Evolutionary conservation across 768 basidiomycete species (phyloP), one percentile per base, ranked within the genome.

Genomic region (Suillus plorans): DNA sequence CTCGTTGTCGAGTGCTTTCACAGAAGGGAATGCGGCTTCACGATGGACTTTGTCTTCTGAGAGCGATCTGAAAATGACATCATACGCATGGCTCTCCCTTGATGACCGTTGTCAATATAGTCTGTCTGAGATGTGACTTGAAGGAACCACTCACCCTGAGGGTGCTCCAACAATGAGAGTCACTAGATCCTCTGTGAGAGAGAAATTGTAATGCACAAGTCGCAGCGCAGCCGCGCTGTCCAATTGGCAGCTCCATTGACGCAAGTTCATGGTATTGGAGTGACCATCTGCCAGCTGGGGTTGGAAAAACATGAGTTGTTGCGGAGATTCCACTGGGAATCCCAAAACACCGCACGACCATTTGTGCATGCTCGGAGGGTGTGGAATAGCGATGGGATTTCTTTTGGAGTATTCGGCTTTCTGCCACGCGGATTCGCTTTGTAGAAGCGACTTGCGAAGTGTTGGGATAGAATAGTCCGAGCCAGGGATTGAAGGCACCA

Each of bases 1-100:
- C 49, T 50, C 22, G 13, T 50, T 50, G 4, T 25, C 25, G 3
- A 25, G 49, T 50, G 49, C 49, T 50, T 25, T 50, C 49, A 50
- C 49, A 4, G 25, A 22, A 6, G 49, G 1, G 49, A 16, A 36
- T 36, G 41, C 72, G 71, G 66, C 58, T 72, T 55, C 63, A 62
- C 60, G 64, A 63, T 57, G 68, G 65, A 20, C 13, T 47, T 47
- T 25, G n/a, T 49, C 47, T 5, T 49, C n/a, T 49, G 47, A 49
- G 10, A 49, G 47, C 2, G 47, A 49, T 22, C 12, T 49, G n/a
- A 49, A 49, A 22, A 49, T 49, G n/a, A 49, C 16, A 22, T 49
- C 47, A 22, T 22, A 49, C 3, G 47, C 47, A 12, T 22, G n/a
- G 12, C 47, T 49, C 47, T 49, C 47, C 12, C 47, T 49, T 22